Evolutionary conservation across 345 rosid genomes (phyloP), one percentile per base, ranked within the genome.

Genomic region (Dimocarpus longan): DNA sequence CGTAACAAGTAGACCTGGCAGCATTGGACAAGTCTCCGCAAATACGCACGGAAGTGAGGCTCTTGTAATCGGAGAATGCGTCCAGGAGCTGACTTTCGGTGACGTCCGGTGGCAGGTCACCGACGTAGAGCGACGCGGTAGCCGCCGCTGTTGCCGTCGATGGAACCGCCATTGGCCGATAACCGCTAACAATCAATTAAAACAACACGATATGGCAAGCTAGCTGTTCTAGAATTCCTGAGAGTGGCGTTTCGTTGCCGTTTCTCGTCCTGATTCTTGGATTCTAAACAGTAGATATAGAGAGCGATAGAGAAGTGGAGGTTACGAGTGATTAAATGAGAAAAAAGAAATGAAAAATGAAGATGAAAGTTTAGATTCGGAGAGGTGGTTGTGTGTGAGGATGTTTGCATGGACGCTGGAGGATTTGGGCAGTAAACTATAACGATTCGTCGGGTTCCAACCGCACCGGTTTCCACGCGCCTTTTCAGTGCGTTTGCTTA

Each of bases 1-100:
- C 97, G 79, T 94, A 94, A 73, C 94, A 90, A 82, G 90, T 91
- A 62, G 95, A 94, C 70, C 90, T 82, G 50, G 90, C 92, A 19
- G 91, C 92, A 19, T 91, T 73, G 54, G 89, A 48, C 19, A 83
- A 82, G 84, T 92, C 95, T 68, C 86, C 80, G 79, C 94, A 94
- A 44, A 92, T 85, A 70, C 93, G 93, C 9, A 89, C 94, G 21
- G 98, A 92, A 32, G 88, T n/a, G n/a, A 90, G 83, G 82, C 87
- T 86, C 82, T 90, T 83, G 82, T 85, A 90, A 76, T 90, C 90
- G 3, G 86, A 52, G 84, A 94, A 94, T 11, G 87, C 89, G 5
- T 90, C 88, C 52, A 68, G 75, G 50, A 94, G 94, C 26, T 73
- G 59, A 2, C 79, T 85, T 50, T 94, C 93, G 19, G 91, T 85